Evolutionary conservation across 805 yeast species (phyloP).

Genomic region (Starmerella vitae): DNA sequence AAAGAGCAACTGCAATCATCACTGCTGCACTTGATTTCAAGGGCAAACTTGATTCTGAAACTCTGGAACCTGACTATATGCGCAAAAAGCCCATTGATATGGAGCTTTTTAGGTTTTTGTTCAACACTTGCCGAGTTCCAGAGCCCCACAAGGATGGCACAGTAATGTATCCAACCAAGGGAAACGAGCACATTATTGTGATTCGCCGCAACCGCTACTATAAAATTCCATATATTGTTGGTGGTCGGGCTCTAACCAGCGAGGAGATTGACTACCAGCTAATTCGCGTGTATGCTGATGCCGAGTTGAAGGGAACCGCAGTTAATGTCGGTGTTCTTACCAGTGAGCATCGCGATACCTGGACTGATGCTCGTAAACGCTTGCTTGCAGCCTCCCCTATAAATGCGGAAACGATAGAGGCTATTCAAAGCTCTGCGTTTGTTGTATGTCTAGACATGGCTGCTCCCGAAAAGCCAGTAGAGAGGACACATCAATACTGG

Average conservation of each 20-base stretch:
- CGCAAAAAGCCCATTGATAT: constrained; percentile 80
- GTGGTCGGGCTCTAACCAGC: constrained; percentile 29
- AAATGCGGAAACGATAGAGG: constrained; percentile 47
- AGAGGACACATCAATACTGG: constrained; percentile 77
- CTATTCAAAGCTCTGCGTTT: constrained; percentile 67
- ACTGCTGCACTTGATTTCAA: constrained; percentile 56
- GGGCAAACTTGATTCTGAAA: constrained; percentile 51
- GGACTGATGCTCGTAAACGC: constrained; percentile 47
- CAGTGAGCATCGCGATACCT: constrained; percentile 71
- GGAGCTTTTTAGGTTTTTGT: constrained; percentile 86
- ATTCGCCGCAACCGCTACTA: constrained; percentile 66
- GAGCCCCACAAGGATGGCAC: constrained; percentile 40
- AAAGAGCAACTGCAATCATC: constrained; percentile 63
- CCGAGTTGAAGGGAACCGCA: constrained; percentile 32
- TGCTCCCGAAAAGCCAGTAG: constrained; percentile 62
- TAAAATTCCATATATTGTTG: constrained; percentile 38
- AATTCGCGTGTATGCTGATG: constrained; percentile 36
- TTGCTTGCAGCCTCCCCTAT: constrained; percentile 44
- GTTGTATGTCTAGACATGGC: constrained; percentile 65
- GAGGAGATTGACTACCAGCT: constrained; percentile 41
- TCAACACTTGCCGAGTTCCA: constrained; percentile 81
- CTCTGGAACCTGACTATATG: constrained; percentile 65
- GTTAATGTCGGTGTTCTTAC: constrained; percentile 67
- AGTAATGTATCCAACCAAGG: constrained; percentile 33
- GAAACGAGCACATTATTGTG: constrained; percentile 58